Conservation (phyloP, 345 rosid species). For the Rubroshorea leprosula region DNA sequence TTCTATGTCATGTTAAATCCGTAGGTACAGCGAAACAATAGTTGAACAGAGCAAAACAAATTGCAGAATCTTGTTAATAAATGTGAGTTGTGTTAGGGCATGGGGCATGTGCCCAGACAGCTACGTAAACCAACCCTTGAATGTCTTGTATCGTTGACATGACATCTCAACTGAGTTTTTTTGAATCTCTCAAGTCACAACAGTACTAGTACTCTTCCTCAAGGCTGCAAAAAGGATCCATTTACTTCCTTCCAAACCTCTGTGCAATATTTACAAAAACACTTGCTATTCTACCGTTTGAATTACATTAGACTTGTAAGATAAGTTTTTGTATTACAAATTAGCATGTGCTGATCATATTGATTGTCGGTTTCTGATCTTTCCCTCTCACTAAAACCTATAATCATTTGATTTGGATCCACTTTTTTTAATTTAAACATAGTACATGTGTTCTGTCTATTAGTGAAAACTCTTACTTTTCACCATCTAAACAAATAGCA, state of each 20-base stretch:
- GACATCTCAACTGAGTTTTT: constrained; percentile 28
- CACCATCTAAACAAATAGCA: constrained; percentile 8
- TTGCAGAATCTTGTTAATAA: background rate
- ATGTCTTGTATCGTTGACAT: constrained; percentile 26
- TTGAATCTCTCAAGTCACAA: constrained; percentile 14
- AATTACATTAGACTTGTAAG: too few relatives aligned
- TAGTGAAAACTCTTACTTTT: constrained; percentile 4
- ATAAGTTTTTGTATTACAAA: too few relatives aligned
- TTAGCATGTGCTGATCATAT: too few relatives aligned
- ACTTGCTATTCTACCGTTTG: background rate
- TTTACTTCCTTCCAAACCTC: background rate
- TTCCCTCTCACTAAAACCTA: constrained; percentile 7
- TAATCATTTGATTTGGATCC: constrained; percentile 39
- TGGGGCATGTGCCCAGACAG: too few relatives aligned
- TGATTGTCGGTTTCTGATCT: background rate
- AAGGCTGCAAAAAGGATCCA: background rate
- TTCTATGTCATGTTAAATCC: background rate
- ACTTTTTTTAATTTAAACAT: constrained; percentile 17
- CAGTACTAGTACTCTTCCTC: background rate
- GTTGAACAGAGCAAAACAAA: background rate
- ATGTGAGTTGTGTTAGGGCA: too few relatives aligned
- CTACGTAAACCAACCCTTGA: constrained; percentile 15
- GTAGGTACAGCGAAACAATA: background rate
- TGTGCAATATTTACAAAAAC: background rate
- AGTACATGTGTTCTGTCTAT: constrained; percentile 28